Evolutionary conservation across 139 green algal genomes (phyloP), one percentile per base, ranked within the genome.

Genomic region (Dunaliella primolecta): DNA sequence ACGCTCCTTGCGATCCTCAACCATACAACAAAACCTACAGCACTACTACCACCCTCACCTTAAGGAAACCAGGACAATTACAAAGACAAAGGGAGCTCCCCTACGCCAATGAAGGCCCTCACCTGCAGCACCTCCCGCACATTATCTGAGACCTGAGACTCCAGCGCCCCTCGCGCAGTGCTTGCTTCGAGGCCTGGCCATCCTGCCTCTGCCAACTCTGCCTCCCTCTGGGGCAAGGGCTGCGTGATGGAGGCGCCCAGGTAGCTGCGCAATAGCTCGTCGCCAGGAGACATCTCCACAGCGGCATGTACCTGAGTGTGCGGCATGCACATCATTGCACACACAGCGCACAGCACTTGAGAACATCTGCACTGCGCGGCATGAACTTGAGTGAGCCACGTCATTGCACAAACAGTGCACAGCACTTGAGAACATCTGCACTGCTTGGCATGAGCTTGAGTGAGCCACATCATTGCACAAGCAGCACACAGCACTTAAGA

Each of bases 301-400:
- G 86, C 85, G 0, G 83, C 38, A 57, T 93, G 90, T 36, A 91
- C 1, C 57, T 91, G 81, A 86, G 89, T n/a, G n/a, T n/a, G n/a
- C n/a, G 21, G 3, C 3, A 3, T 29, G 25, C 71, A 78, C 75
- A 80, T 3, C 75, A 80, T 32, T 56, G 31, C 30, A 3, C 30
- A 32, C 31, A 32, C 30, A 24, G 75, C 31, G 46, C 27, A 32
- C 30, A 46, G 3, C 75, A 80, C 21, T 30, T 30, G 23, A 23
- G 32, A 23, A 78, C 21, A 78, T 35, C 72, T 27, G n/a, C n/a
- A n/a, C n/a, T n/a, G n/a, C n/a, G n/a, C n/a, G n/a, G n/a, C n/a
- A n/a, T n/a, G n/a, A n/a, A n/a, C n/a, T n/a, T n/a, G n/a, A n/a
- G n/a, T n/a, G n/a, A n/a, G n/a, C n/a, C n/a, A n/a, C n/a, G n/a